These are phyloP conservation scores for Boletus eberwhitei DNA, from an alignment of 768 basidiomycete species.

Conservation along the genomic window DNA sequence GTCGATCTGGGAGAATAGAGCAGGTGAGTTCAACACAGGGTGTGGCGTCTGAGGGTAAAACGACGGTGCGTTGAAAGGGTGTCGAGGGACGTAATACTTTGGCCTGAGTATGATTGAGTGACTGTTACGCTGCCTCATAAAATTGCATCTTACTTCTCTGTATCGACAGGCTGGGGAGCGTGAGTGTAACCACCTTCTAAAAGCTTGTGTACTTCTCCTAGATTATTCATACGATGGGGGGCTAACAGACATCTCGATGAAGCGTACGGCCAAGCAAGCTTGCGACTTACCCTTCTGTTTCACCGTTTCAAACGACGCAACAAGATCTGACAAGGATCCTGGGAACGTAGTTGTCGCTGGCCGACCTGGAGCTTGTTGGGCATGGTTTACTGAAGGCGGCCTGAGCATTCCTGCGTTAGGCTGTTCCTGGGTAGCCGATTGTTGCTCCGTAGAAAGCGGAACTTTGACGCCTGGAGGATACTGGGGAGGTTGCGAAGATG, in stretches of 20 bases:
- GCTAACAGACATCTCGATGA: slow-evolving; percentile 36
- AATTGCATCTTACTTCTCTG: slow-evolving; percentile 77
- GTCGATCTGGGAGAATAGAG: slow-evolving; percentile 86
- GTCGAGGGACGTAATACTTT: slow-evolving; percentile 93
- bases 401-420: slow-evolving; percentile 43
- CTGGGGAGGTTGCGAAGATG: slow-evolving; percentile 40
- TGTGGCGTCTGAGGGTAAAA: slow-evolving; percentile 94
- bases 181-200: slow-evolving; percentile 88
- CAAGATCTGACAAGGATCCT: slow-evolving; percentile 85
- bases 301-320: slow-evolving; percentile 91
- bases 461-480: slow-evolving; percentile 71
- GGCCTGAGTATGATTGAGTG: slow-evolving; percentile 54
- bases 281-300: slow-evolving; percentile 85
- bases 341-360: slow-evolving; percentile 59
- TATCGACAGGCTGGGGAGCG: slow-evolving; percentile 90
- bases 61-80: slow-evolving; percentile 84
- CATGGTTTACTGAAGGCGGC: slow-evolving; percentile 51
- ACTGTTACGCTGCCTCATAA: not conserved
- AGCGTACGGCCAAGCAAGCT: not conserved
- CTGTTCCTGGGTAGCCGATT: slow-evolving; percentile 29
- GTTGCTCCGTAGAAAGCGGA: slow-evolving; percentile 42
- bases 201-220: slow-evolving; percentile 89
- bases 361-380: slow-evolving; percentile 40
- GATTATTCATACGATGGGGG: slow-evolving; percentile 80
- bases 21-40: slow-evolving; percentile 74